These are phyloP conservation scores for Kodamaea derodonti DNA, from an alignment of 1,139 yeast species.

Conservation along the genomic window DNA sequence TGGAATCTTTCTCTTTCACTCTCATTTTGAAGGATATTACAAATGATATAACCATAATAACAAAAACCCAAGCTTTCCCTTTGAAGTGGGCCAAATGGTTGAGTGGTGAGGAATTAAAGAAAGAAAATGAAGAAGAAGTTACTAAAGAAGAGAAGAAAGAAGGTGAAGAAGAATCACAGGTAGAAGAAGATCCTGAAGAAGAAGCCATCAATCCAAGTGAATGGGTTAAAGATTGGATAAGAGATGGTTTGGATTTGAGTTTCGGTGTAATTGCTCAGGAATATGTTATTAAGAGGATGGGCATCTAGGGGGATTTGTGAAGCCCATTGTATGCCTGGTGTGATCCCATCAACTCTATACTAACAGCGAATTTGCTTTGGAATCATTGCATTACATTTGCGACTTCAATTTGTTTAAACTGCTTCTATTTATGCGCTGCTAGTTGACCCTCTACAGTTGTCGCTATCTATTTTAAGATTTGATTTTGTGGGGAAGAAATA, in stretches of 20 bases:
- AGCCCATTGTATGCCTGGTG: too few species aligned
- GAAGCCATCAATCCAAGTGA: constrained; percentile 79
- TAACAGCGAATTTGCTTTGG: too few species aligned
- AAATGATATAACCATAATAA: constrained; percentile 67
- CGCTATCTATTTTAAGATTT: too few species aligned
- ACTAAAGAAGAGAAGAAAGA: constrained; percentile 11
- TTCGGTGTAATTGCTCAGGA: constrained; percentile 87
- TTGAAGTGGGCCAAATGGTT: constrained; percentile 86
- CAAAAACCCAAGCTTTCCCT: constrained; percentile 89
- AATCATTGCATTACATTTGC: too few species aligned
- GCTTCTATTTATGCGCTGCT: too few species aligned
- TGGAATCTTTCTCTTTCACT: constrained; percentile 55
- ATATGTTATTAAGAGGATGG: constrained; percentile 91
- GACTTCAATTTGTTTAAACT: too few species aligned
- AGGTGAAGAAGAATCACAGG: constrained; percentile 12
- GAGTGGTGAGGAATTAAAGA: constrained; percentile 41
- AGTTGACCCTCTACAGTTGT: too few species aligned
- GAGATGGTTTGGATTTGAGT: constrained; percentile 72
- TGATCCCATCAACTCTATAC: too few species aligned
- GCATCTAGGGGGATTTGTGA: too few species aligned
- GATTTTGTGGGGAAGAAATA: too few species aligned
- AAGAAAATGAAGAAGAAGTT: constrained; percentile 14
- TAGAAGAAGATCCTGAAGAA: constrained; percentile 19
- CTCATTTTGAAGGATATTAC: constrained; percentile 72
- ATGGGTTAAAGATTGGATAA: constrained; percentile 95